These are phyloP conservation scores for Pinus tabuliformis DNA, from an alignment of 75 land plant species.

Conservation along the genomic window DNA sequence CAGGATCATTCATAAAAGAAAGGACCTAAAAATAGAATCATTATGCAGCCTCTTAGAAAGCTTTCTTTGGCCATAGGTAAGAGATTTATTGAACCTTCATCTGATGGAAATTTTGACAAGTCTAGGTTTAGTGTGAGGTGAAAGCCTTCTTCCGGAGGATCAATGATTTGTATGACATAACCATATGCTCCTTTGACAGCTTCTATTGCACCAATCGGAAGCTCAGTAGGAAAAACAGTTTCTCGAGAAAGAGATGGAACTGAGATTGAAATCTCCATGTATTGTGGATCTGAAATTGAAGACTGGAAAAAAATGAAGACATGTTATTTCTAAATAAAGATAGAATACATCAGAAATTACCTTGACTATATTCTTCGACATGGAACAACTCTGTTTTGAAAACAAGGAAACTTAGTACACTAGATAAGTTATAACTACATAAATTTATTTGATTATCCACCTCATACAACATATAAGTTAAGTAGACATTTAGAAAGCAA, in stretches of 20 bases:
- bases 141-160: slow-evolving; percentile 83
- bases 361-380: too few species aligned
- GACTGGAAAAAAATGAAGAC: slow-evolving; percentile 40
- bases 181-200: slow-evolving; percentile 90
- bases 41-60: too few species aligned
- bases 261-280: slow-evolving; percentile 67
- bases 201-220: slow-evolving; percentile 92
- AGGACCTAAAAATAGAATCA: too few species aligned
- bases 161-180: slow-evolving; percentile 63
- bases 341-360: too few species aligned
- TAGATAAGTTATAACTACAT: too few species aligned
- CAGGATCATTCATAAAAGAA: too few species aligned
- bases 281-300: slow-evolving; percentile 60
- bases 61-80: slow-evolving; percentile 11
- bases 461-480: too few species aligned
- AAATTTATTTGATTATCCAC: too few species aligned
- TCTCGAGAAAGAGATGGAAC: slow-evolving; percentile 68
- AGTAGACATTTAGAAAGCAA: too few species aligned
- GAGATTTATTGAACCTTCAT: slow-evolving; percentile 67
- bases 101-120: slow-evolving; percentile 70
- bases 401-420: too few species aligned
- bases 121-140: slow-evolving; percentile 88
- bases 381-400: too few species aligned
- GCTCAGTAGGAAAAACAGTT: slow-evolving; percentile 63
- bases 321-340: background rate